These are phyloP conservation scores for Apophysomyces elegans DNA, from an alignment of 371 early-diverging fungal species.

Conservation along the genomic window DNA sequence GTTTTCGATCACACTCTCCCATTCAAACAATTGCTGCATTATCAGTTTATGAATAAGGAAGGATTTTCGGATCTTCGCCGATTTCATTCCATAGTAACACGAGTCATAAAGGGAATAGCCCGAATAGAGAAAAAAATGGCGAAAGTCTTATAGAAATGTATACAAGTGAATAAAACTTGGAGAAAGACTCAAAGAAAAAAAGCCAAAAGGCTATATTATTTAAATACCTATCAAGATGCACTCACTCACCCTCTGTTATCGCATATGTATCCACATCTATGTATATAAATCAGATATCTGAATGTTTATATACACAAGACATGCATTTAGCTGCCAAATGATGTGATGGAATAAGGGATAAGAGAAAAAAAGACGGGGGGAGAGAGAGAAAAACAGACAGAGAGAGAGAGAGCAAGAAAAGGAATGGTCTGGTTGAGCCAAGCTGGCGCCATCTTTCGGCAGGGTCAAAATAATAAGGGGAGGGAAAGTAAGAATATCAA, in stretches of 20 bases:
- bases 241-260: no score
- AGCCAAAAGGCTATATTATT: no score
- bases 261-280: no score
- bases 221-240: no score
- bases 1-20: no score
- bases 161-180: no score
- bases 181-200: no score
- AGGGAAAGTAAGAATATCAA: background rate
- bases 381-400: background rate
- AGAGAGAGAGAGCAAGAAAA: background rate
- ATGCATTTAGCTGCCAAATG: background rate
- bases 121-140: background rate
- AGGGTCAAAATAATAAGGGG: background rate
- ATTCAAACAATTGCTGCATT: no score
- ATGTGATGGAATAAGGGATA: background rate
- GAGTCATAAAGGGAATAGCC: background rate
- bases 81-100: slow-evolving; percentile 1
- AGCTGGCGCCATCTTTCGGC: slow-evolving; percentile 3
- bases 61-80: slow-evolving; percentile 6
- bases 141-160: background rate
- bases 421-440: background rate
- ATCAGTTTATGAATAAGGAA: no score
- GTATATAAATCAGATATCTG: no score
- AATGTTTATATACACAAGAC: no score
- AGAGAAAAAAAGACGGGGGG: background rate